Evolutionary conservation across 1,284 basidiomycete genomes (phyloP), one percentile per base, ranked within the genome.

Genomic region (Sanguinoderma infundibulare): DNA sequence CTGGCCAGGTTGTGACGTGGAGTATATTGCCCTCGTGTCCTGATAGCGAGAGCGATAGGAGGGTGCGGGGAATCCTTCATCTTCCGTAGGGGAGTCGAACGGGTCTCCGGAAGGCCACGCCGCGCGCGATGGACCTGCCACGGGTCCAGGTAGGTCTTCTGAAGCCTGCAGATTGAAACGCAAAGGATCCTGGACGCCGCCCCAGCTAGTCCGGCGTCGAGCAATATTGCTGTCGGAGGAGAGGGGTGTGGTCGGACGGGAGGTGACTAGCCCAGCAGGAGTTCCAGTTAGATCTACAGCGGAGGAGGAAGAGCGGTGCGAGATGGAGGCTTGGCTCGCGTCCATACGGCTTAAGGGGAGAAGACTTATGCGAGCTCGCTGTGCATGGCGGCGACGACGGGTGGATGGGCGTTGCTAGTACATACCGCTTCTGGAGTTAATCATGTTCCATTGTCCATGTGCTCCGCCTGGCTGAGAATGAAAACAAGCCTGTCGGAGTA

Each of bases 161-260:
- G 63, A 59, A 24, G 62, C 30, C 42, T 67, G 66, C 62, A 72
- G 32, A 57, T 77, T 70, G 49, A 78, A 71, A 60, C 73, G 77
- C 58, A 83, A 74, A 22, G 80, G 79, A 69, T 84, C 82, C 67
- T 78, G 78, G 58, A 75, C 77, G 44, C 67, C 65, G 62, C 83
- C 82, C 85, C 87, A 86, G 69, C 86, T 89, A 5, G 78, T 75
- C 60, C 87, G 78, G 57, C 85, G 76, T 59, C 86, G 80, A 50
- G 86, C 69, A 64, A 79, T 64, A 46, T n/a, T n/a, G n/a, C 75
- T 76, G 65, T 82, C 80, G 3, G 79, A 77, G 28, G 83, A 77
- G 32, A 75, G 76, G 28, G 86, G 84, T 14, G 86, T 85, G 30
- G 73, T 68, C 17, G 83, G 78, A 30, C 79, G 77, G 39, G 78